phyloP scores from a whole-genome alignment of 108 stramenopile genomes.

The Fragilaria crotonensis region DNA sequence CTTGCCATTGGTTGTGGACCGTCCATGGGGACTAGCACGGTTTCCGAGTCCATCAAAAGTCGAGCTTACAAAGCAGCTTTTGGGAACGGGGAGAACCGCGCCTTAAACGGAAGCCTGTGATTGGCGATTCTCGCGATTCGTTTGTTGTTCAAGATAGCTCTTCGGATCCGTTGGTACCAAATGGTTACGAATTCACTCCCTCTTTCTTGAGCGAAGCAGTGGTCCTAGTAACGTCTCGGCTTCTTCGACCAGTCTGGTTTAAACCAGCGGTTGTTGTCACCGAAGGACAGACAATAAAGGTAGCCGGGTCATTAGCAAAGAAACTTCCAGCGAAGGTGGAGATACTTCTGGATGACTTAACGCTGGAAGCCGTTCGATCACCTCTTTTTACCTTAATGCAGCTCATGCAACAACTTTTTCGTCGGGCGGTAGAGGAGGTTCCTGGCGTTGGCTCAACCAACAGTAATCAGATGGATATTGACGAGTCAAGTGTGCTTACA shows the following conservation, averaged over 20 bases:
- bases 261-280: constrained; percentile 82
- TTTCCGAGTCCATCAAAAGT: constrained; percentile 14
- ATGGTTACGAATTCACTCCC: constrained; percentile 53
- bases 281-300: constrained; percentile 47
- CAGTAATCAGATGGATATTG: constrained; percentile 45
- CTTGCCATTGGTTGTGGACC: constrained; percentile 45
- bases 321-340: constrained; percentile 75
- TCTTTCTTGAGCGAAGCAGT: constrained; percentile 73
- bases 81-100: constrained; percentile 11
- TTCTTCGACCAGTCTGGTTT: constrained; percentile 82
- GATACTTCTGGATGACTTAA: constrained; percentile 56
- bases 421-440: constrained; percentile 44
- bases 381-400: constrained; percentile 44
- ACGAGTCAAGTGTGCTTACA: constrained; percentile 38
- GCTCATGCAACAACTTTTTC: constrained; percentile 50
- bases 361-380: constrained; percentile 45
- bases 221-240: constrained; percentile 46
- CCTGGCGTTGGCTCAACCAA: constrained; percentile 33
- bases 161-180: constrained; percentile 32
- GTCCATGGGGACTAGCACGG: constrained; percentile 31
- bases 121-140: constrained; percentile 5
- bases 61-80: constrained; percentile 19
- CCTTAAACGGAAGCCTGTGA: background rate
- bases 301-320: constrained; percentile 8
- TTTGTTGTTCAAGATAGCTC: background rate